Conservation (phyloP, 768 basidiomycete species). For the Lactifluus piperatus region DNA sequence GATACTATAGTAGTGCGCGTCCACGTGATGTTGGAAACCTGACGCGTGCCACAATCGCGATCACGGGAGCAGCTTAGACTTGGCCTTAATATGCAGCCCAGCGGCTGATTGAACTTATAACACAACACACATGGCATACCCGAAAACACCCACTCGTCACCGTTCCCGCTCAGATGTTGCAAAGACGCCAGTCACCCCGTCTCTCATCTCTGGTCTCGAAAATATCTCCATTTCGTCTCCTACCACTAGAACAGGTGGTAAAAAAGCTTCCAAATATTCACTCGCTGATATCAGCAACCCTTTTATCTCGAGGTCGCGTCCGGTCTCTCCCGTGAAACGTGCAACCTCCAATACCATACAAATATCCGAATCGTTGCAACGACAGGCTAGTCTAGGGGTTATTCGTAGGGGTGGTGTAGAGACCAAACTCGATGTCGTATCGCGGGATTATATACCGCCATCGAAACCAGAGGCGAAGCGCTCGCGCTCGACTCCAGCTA, state of each 20-base stretch:
- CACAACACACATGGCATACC: slow-evolving; percentile 25
- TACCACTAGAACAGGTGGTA: slow-evolving; percentile 23
- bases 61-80: too few species aligned
- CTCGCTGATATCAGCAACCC: slow-evolving; percentile 51
- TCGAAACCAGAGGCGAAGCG: slow-evolving; percentile 53
- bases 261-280: slow-evolving; percentile 23
- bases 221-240: slow-evolving; percentile 29
- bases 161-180: slow-evolving; percentile 40
- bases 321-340: slow-evolving; percentile 59
- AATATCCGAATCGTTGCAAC: slow-evolving; percentile 44
- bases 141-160: slow-evolving; percentile 40
- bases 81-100: too few species aligned
- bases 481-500: slow-evolving; percentile 65
- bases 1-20: background rate
- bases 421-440: slow-evolving; percentile 67
- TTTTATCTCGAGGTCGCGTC: slow-evolving; percentile 48
- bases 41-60: background rate
- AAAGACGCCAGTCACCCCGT: slow-evolving; percentile 41
- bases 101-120: too few species aligned
- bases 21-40: slow-evolving; percentile 10
- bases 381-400: slow-evolving; percentile 58
- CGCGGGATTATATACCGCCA: slow-evolving; percentile 67
- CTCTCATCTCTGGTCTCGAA: slow-evolving; percentile 33
- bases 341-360: slow-evolving; percentile 39
- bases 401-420: slow-evolving; percentile 74